Base-by-base conservation (phyloP, 306 rosid genomes). In the Pterocarpus macrocarpus region DNA sequence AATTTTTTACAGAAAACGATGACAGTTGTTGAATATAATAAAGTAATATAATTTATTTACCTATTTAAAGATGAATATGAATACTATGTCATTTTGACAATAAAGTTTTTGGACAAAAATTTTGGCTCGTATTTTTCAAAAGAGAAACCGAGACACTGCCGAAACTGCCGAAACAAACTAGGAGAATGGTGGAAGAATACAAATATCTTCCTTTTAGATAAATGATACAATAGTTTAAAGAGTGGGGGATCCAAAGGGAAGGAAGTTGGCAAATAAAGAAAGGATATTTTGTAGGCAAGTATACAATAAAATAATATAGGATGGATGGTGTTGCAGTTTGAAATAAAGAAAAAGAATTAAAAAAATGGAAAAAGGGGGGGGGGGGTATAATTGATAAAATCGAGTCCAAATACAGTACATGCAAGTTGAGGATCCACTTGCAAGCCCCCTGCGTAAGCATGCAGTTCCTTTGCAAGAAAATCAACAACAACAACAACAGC, bases 391-490 rank as follows among this genome's bases (percentile, higher is more conserved):
- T 61, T 53, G 77, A 36, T 17, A 34, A 74, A 57, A 71, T 57
- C 39, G n/a, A 55, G 70, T 72, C 87, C 73, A 75, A 79, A 69
- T 22, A 44, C 73, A 70, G 14, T 55, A 71, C 34, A 35, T 70
- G 87, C 89, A 83, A 87, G 79, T 87, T 87, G 90, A 67, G 14
- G 5, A 83, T 84, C 90, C 88, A 87, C 90, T 87, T 87, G 90
- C 90, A 81, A 2, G 71, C 10, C 38, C 1, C 53, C 78, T 80
- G 84, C 90, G 77, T 73, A 77, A 87, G 90, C 85, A 55, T 55
- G 61, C 61, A 55, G 30, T 1, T 63, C 8, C 65, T 64, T 58
- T 35, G 63, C 73, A 47, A 73, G 36, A 68, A 74, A 76, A 79
- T 58, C 64, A 80, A 78, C 65, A 75, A 82, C 75, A 65, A 55